Conservation (phyloP, 306 rosid species). For the Sesbania bispinosa region DNA sequence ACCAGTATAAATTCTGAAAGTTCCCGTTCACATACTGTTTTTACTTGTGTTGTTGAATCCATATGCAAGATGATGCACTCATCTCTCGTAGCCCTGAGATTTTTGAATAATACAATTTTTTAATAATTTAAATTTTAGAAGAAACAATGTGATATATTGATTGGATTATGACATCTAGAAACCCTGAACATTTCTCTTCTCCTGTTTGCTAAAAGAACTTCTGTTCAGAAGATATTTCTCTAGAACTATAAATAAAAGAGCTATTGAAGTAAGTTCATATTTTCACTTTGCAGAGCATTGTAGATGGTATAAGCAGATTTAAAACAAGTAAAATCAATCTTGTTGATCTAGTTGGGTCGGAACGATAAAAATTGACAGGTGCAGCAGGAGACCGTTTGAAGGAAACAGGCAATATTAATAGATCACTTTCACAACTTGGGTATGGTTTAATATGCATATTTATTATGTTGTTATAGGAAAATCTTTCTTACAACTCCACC, state of each 20-base stretch:
- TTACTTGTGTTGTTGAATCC: constrained; percentile 71
- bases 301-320: constrained; percentile 63
- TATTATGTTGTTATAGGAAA: no score
- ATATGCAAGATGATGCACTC: constrained; percentile 58
- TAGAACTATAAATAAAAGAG: neutral
- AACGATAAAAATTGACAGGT: constrained; percentile 71
- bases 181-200: neutral
- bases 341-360: constrained; percentile 89
- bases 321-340: no score
- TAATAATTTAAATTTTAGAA: neutral
- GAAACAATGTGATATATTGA: neutral
- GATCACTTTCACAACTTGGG: constrained; percentile 58
- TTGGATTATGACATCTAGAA: neutral
- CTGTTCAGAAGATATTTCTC: neutral
- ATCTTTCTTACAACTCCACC: no score
- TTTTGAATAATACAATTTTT: neutral
- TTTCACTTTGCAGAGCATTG: constrained; percentile 49
- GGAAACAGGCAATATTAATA: constrained; percentile 83
- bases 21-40: no score
- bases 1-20: constrained; percentile 78
- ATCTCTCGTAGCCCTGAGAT: neutral
- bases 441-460: constrained; percentile 34
- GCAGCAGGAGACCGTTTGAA: constrained; percentile 88
- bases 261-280: constrained; percentile 25
- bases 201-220: neutral